phyloP scores from a whole-genome alignment of 1,139 yeast species.

The Scheffersomyces lignicola region DNA sequence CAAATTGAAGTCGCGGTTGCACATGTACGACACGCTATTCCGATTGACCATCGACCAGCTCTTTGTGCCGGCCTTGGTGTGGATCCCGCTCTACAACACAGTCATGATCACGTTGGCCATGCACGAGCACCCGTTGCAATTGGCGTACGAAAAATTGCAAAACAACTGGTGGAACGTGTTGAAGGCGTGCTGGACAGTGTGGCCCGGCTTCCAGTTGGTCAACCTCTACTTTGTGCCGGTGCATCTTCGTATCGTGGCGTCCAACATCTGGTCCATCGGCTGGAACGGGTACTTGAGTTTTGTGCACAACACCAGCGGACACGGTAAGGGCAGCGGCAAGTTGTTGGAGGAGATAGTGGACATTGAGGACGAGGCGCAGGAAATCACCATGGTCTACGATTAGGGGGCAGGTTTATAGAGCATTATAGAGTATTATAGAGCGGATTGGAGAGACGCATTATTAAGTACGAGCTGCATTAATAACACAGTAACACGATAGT shows the following conservation, averaged over 20 bases:
- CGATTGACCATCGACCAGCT: slow-evolving; percentile 41
- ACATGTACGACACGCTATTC: slow-evolving; percentile 36
- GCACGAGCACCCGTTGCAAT: slow-evolving; percentile 36
- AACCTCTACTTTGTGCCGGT: slow-evolving; percentile 42
- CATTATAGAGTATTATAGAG: too few relatives aligned
- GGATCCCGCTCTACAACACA: slow-evolving; percentile 48
- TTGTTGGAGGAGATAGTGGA: slow-evolving; percentile 42
- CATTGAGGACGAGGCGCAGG: slow-evolving; percentile 34
- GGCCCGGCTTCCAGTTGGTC: slow-evolving; percentile 45
- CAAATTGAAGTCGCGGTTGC: slow-evolving; percentile 15
- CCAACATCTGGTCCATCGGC: slow-evolving; percentile 44
- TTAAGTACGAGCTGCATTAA: too few relatives aligned
- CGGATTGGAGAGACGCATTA: too few relatives aligned
- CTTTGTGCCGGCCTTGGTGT: slow-evolving; percentile 33
- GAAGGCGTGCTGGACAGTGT: slow-evolving; percentile 43
- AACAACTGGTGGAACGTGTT: slow-evolving; percentile 47
- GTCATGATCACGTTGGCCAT: slow-evolving; percentile 41
- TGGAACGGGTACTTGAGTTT: slow-evolving; percentile 49
- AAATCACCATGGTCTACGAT: slow-evolving; percentile 29
- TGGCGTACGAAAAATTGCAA: slow-evolving; percentile 33
- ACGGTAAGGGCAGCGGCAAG: slow-evolving; percentile 39
- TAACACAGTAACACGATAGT: too few relatives aligned
- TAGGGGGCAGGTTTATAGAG: slow-evolving; percentile 2
- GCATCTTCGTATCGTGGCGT: slow-evolving; percentile 39
- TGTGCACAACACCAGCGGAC: slow-evolving; percentile 47